Base-by-base conservation (phyloP, 2,329 filamentous ascomycete genomes). In the Colletotrichum agaves region DNA sequence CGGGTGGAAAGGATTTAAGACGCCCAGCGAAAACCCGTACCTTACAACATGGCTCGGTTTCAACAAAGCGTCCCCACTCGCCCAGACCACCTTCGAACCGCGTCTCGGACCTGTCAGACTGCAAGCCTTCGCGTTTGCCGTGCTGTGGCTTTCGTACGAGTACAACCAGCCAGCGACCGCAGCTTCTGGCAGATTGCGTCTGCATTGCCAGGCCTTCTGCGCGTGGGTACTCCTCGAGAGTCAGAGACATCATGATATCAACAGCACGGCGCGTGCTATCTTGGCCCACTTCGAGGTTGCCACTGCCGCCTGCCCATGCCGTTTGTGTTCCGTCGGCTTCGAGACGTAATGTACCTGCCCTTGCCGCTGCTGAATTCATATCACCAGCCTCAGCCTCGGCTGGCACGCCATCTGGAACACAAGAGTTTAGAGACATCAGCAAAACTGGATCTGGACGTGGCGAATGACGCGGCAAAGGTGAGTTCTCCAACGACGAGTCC, bases 101-200 rank as follows among this genome's bases (percentile, higher is more conserved):
- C 23, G 12, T 57, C n/a, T 35, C 19, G 13, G 13, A 56, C 21
- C 27, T 58, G 33, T 17, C 53, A 44, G 35, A 64, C 6, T 52
- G 37, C 35, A 27, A 27, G 27, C 27, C 27, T 7, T 27, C 27
- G 3, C 8, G 27, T 27, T 27, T 27, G 27, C 27, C 27, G 6
- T 27, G 27, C 27, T 27, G 27, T 27, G 27, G 27, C 27, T 27
- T 27, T 27, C 27, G 6, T 27, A 27, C 27, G 27, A 27, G 27
- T 27, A 27, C 27, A 27, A 7, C 27, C 27, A 27, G 27, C 27
- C 31, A 44, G 61, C 12, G 60, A 41, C 43, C 23, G 55, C 37
- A 43, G 23, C 44, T n/a, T n/a, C 23, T 58, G 43, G 17, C 52
- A 44, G 21, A 58, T 63, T 43, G 52, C n/a, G 35, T 31, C 52